Conservation (phyloP, 2,329 filamentous ascomycete genomes). For the Fusarium sp. region DNA sequence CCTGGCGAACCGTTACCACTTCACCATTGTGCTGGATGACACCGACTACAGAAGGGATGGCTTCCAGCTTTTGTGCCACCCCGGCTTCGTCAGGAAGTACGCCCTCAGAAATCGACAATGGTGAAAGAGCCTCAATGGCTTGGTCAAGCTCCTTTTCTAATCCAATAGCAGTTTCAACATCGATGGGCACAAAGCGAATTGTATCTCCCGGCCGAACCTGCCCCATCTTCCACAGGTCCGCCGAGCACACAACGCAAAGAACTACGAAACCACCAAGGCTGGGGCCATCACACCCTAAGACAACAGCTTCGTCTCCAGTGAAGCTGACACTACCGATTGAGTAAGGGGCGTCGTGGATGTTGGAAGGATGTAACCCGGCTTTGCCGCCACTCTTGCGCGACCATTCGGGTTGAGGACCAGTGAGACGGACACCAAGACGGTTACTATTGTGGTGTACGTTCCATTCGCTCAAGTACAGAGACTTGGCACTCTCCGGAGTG, state of each 20-base stretch:
- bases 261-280: constrained; percentile 58
- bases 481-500: constrained; percentile 48
- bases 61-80: background rate
- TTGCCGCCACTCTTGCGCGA: constrained; percentile 53
- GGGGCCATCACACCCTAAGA: constrained; percentile 56
- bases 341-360: constrained; percentile 56
- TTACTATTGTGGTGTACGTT: constrained; percentile 57
- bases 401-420: constrained; percentile 55
- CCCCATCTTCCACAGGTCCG: constrained; percentile 58
- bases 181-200: constrained; percentile 51
- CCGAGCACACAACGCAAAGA: constrained; percentile 53
- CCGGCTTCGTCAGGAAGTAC: background rate
- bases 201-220: constrained; percentile 56
- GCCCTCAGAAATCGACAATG: background rate
- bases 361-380: constrained; percentile 57
- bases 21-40: constrained; percentile 29
- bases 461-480: constrained; percentile 54
- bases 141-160: constrained; percentile 41
- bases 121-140: constrained; percentile 40
- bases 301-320: constrained; percentile 57
- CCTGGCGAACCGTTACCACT: constrained; percentile 45
- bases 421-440: constrained; percentile 55
- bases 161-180: constrained; percentile 42
- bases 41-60: constrained; percentile 27
- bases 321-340: constrained; percentile 58